Evolutionary conservation across 495 filamentous ascomycete genomes (phyloP).

Genomic region (Amphirosellinia nigrospora): DNA sequence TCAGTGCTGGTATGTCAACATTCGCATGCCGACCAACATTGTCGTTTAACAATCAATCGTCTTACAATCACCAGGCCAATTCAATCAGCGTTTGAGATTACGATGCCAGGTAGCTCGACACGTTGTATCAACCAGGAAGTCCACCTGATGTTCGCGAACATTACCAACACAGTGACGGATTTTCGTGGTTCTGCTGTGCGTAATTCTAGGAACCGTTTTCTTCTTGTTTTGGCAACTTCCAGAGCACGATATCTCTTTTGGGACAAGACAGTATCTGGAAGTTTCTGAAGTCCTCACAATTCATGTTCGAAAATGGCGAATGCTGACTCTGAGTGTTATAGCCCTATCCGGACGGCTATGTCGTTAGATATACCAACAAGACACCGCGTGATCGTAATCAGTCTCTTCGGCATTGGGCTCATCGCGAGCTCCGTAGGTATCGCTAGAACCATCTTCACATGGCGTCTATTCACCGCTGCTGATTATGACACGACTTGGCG

Average conservation of each 20-base stretch:
- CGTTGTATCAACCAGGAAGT: slow-evolving; percentile 58
- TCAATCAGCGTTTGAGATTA: slow-evolving; percentile 62
- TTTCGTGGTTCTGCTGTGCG: slow-evolving; percentile 64
- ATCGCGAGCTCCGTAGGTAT: slow-evolving; percentile 64
- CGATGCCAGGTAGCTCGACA: slow-evolving; percentile 41
- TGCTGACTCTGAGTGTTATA: no score
- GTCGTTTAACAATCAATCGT: neutral
- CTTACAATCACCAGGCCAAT: slow-evolving; percentile 50
- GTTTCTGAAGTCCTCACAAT: no score
- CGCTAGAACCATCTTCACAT: slow-evolving; percentile 56
- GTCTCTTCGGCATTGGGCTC: slow-evolving; percentile 64
- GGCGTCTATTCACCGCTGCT: slow-evolving; percentile 21
- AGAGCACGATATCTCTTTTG: no score
- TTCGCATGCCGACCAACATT: neutral
- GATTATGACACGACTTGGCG: slow-evolving; percentile 60
- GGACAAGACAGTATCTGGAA: no score
- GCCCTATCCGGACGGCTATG: slow-evolving; percentile 65
- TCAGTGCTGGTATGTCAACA: slow-evolving; percentile 59
- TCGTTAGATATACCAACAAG: slow-evolving; percentile 59
- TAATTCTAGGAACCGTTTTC: no score
- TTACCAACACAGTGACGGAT: slow-evolving; percentile 67
- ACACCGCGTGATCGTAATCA: slow-evolving; percentile 61
- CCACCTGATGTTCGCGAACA: slow-evolving; percentile 59
- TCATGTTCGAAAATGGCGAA: no score
- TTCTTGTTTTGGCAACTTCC: no score